phyloP scores from a whole-genome alignment of 352 stramenopile genomes.

The Phytopythium helicoides region DNA sequence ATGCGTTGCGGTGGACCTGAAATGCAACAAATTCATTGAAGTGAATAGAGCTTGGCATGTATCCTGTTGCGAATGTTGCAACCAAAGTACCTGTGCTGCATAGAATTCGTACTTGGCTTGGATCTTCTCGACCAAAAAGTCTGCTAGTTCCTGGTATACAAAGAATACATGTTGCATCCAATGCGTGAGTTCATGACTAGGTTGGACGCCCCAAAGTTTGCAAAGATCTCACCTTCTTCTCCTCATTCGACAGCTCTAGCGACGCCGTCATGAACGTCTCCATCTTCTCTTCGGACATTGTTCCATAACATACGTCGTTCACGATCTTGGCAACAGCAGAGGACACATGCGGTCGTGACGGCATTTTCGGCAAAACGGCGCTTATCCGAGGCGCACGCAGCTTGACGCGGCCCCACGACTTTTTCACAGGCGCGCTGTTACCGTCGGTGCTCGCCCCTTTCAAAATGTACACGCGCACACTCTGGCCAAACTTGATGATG shows the following conservation, averaged over 20 bases:
- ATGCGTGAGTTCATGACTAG: no score
- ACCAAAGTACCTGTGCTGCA: conserved; percentile 46
- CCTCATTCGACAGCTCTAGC: conserved; percentile 66
- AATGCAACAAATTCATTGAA: background rate
- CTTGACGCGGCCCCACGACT: conserved; percentile 75
- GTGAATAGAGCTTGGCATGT: no score
- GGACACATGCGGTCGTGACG: conserved; percentile 52
- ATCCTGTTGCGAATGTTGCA: no score
- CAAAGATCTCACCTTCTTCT: conserved; percentile 45
- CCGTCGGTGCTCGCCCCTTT: conserved; percentile 66
- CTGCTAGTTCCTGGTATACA: conserved; percentile 54
- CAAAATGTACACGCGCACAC: conserved; percentile 80
- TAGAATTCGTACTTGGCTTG: conserved; percentile 85
- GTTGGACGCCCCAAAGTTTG: no score
- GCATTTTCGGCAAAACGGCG: conserved; percentile 65
- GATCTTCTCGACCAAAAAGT: conserved; percentile 83
- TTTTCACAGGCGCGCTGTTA: conserved; percentile 72
- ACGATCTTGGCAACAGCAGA: conserved; percentile 70
- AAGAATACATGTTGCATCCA: no score
- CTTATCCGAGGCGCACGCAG: conserved; percentile 74
- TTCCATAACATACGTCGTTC: conserved; percentile 82
- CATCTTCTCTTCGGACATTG: conserved; percentile 67
- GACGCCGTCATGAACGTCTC: conserved; percentile 63
- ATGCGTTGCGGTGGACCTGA: conserved; percentile 80
- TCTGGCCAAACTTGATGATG: conserved; percentile 86